Conservation (phyloP, 2,329 filamentous ascomycete species). For the Aureobasidium sp. region DNA sequence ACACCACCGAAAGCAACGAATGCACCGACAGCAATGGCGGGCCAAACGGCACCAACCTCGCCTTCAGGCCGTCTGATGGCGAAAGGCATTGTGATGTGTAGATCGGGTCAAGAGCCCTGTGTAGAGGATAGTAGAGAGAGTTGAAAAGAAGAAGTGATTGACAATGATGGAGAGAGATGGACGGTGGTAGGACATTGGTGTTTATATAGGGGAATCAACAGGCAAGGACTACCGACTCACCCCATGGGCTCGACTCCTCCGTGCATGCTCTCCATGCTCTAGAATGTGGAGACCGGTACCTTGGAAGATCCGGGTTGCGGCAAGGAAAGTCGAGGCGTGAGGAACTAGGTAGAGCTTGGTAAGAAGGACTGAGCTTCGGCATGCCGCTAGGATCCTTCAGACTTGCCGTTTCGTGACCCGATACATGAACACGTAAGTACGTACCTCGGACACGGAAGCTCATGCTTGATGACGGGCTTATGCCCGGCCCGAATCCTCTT, state of each 20-base stretch:
- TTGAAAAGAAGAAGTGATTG: neutral
- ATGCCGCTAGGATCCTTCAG: constrained; percentile 1
- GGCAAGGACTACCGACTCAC: neutral
- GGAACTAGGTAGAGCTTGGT: neutral
- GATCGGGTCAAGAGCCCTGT: neutral
- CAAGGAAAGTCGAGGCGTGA: neutral
- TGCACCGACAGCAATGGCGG: constrained; percentile 31
- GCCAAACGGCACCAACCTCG: constrained; percentile 32
- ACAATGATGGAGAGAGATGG: neutral
- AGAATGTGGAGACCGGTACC: neutral
- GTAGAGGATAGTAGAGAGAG: neutral
- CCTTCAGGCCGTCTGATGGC: constrained; percentile 37
- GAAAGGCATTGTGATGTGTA: constrained; percentile 31
- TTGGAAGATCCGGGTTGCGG: neutral
- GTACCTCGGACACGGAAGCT: neutral
- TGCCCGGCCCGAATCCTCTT: neutral
- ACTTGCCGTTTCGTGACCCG: neutral
- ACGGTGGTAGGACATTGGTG: neutral
- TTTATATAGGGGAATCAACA: neutral
- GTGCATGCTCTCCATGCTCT: neutral
- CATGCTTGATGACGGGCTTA: neutral
- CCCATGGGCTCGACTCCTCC: constrained; percentile 6
- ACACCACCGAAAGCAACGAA: constrained; percentile 30
- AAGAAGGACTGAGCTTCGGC: neutral
- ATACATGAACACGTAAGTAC: neutral